Conservation (phyloP, 176 grass and related monocot genomes). For the Phyllostachys edulis region DNA sequence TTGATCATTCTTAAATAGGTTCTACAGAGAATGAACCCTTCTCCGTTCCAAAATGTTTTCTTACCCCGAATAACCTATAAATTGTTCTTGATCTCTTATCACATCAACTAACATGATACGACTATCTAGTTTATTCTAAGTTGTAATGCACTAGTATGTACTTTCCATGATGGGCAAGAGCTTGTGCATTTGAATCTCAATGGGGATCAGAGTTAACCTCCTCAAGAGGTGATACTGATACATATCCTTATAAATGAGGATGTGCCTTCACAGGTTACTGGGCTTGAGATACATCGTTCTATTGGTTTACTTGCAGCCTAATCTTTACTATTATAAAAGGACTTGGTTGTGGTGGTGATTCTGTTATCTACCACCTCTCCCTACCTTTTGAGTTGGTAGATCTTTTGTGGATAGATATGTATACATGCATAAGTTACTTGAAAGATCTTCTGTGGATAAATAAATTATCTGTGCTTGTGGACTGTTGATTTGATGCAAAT, state of each 20-base stretch:
- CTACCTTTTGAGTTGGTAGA: no score
- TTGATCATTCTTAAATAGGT: background rate
- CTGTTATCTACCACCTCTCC: no score
- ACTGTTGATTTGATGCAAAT: no score
- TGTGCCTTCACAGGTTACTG: background rate
- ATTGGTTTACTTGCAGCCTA: background rate
- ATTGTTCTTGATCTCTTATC: background rate
- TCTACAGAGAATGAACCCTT: background rate
- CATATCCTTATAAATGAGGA: background rate
- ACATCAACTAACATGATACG: background rate
- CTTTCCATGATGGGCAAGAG: background rate
- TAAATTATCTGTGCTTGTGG: no score
- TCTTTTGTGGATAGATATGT: no score
- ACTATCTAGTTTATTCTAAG: background rate
- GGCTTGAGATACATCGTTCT: background rate
- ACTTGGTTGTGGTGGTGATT: no score
- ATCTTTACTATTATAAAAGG: no score
- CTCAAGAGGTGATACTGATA: background rate
- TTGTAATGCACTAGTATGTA: background rate
- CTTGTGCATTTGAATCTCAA: background rate
- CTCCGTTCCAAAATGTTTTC: background rate
- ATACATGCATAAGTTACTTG: no score
- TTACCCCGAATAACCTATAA: background rate
- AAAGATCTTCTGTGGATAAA: no score
- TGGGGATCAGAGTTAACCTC: background rate